phyloP scores from a whole-genome alignment of 1,139 yeast species.

The Saccharomyces uvarum region DNA sequence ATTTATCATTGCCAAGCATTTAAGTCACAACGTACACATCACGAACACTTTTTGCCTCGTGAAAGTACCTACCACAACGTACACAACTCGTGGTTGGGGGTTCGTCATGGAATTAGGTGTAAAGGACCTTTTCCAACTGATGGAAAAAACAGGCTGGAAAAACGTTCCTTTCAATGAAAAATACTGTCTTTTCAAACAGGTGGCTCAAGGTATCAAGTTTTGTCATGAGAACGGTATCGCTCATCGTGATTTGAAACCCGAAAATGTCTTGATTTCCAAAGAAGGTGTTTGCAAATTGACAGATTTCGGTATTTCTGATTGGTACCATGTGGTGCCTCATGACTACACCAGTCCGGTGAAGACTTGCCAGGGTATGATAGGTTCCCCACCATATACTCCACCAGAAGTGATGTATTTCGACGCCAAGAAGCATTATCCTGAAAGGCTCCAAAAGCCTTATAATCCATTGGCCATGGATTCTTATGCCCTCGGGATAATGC shows the following conservation, averaged over 20 bases:
- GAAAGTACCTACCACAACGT: conserved; percentile 49
- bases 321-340: conserved; percentile 51
- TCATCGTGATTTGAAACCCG: conserved; percentile 92
- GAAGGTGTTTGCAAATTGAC: conserved; percentile 61
- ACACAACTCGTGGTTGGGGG: conserved; percentile 68
- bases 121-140: conserved; percentile 62
- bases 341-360: conserved; percentile 45
- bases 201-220: conserved; percentile 52
- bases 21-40: conserved; percentile 49
- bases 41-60: conserved; percentile 50
- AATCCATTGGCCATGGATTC: conserved; percentile 63
- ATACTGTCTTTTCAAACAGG: conserved; percentile 42
- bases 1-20: conserved; percentile 49
- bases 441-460: conserved; percentile 38
- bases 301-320: conserved; percentile 70
- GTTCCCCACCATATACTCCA: conserved; percentile 75
- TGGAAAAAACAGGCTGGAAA: conserved; percentile 44
- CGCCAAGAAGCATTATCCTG: conserved; percentile 28
- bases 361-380: conserved; percentile 44
- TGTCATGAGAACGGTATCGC: conserved; percentile 75
- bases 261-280: conserved; percentile 59
- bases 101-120: conserved; percentile 58
- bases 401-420: conserved; percentile 62
- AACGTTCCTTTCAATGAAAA: conserved; percentile 47
- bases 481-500: conserved; percentile 64